phyloP scores from a whole-genome alignment of 192 early-diverging fungal species.

The Podochytrium sp. region DNA sequence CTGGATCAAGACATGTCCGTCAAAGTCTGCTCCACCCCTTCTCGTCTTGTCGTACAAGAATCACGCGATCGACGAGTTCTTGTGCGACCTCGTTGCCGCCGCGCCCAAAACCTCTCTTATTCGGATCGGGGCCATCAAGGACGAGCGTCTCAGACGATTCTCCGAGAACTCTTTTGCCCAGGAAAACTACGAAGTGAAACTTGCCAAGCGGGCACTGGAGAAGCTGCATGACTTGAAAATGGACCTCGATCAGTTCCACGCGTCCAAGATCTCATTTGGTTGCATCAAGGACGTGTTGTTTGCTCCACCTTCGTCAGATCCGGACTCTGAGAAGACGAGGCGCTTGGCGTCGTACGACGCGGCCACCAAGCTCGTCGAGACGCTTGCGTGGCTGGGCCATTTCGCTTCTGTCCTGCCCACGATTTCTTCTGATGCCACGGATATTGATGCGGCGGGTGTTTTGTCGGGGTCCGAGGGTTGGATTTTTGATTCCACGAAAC shows the following conservation, averaged over 20 bases:
- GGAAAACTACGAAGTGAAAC: conserved; percentile 20
- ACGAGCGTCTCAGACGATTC: conserved; percentile 31
- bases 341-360: conserved; percentile 7
- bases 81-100: conserved; percentile 33
- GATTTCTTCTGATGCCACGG: not conserved
- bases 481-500: not conserved
- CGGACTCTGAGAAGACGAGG: not conserved
- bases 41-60: conserved; percentile 47
- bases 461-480: not conserved
- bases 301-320: not conserved
- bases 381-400: conserved; percentile 5
- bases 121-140: conserved; percentile 34
- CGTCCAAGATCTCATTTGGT: not conserved
- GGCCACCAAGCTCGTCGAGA: not conserved
- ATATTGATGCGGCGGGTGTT: not conserved
- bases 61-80: conserved; percentile 49
- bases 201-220: conserved; percentile 15
- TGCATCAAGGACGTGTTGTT: not conserved
- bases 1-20: conserved; percentile 32
- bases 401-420: not conserved
- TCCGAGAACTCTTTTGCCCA: conserved; percentile 17
- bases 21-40: conserved; percentile 37
- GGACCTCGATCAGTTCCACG: conserved; percentile 19
- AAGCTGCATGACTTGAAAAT: conserved; percentile 24
- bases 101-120: conserved; percentile 33